Conservation (phyloP, 1,284 basidiomycete species). For the Trichosporon asahii region DNA sequence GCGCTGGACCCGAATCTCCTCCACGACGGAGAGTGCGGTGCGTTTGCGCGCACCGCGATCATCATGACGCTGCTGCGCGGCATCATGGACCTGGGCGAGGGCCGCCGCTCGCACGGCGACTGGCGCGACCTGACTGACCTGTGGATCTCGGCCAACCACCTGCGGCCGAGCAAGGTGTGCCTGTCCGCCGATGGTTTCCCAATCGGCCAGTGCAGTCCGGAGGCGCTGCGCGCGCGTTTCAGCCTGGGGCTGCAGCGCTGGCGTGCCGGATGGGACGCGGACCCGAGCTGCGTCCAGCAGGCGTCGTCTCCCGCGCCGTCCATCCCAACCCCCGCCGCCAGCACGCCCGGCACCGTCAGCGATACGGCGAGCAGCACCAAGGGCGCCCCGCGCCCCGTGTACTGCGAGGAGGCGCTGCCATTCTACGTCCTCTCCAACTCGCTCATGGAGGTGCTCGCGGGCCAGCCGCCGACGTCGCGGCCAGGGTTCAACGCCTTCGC, state of each 20-base stretch:
- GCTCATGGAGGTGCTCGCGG: constrained; percentile 35
- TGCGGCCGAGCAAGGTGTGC: constrained; percentile 36
- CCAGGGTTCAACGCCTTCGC: constrained; percentile 41
- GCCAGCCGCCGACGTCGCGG: constrained; percentile 29
- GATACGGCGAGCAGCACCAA: constrained; percentile 13
- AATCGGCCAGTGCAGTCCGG: constrained; percentile 34
- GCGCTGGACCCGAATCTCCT: constrained; percentile 42
- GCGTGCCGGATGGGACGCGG: constrained; percentile 54
- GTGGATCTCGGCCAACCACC: constrained; percentile 42
- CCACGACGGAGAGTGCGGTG: constrained; percentile 46
- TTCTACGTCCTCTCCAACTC: constrained; percentile 53
- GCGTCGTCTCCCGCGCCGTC: constrained; percentile 1
- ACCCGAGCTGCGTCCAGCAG: constrained; percentile 39
- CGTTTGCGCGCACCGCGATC: constrained; percentile 51
- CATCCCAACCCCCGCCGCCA: constrained; percentile 1
- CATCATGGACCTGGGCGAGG: constrained; percentile 52
- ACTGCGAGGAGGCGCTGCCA: constrained; percentile 53
- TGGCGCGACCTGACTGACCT: constrained; percentile 51
- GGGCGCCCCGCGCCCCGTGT: constrained; percentile 21
- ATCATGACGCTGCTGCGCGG: constrained; percentile 51
- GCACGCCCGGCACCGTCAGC: constrained; percentile 7
- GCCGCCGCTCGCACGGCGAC: constrained; percentile 49
- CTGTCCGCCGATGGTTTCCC: constrained; percentile 37
- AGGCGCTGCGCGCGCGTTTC: constrained; percentile 38
- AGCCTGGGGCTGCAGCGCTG: constrained; percentile 48